Percentiles rank a stretch among this genome's conserved stretches.
Conservation (phyloP, 2,329 filamentous ascomycete genomes). For the Aspergillus ochraceoroseus region DNA sequence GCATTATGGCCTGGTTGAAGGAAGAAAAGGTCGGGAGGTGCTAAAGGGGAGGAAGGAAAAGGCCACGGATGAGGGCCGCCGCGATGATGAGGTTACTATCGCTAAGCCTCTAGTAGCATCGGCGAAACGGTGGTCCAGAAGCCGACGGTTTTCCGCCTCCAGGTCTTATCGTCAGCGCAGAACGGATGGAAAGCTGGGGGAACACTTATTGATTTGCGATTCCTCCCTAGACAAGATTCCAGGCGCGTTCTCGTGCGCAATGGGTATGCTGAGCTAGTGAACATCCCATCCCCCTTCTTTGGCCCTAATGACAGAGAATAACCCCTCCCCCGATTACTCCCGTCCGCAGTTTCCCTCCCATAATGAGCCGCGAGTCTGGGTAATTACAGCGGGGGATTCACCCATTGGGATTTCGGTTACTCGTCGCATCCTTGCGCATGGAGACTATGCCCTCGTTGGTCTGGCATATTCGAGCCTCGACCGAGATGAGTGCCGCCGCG, state of each 20-base stretch:
- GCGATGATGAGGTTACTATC: constrained; percentile 3
- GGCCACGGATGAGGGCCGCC: constrained; percentile 17
- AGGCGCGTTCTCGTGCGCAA: too few species aligned
- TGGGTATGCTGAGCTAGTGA: constrained; percentile 27
- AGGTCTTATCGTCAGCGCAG: background rate
- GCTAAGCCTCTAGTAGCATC: background rate
- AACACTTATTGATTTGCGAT: too few species aligned
- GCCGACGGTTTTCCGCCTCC: constrained; percentile 9
- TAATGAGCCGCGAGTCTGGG: constrained; percentile 77
- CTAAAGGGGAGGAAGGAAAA: constrained; percentile 15
- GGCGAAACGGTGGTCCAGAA: constrained; percentile 10
- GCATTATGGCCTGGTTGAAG: constrained; percentile 30
- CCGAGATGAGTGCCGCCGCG: constrained; percentile 64
- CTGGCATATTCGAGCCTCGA: constrained; percentile 74
- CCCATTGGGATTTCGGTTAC: constrained; percentile 79
- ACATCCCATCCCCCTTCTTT: too few species aligned
- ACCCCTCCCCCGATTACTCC: constrained; percentile 30
- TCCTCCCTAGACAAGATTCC: too few species aligned
- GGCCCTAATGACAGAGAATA: constrained; percentile 37
- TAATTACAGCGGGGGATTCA: constrained; percentile 80
- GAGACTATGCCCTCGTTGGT: constrained; percentile 83
- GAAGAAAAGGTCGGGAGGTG: constrained; percentile 14
- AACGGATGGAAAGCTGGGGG: too few species aligned
- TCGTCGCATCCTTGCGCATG: constrained; percentile 76
- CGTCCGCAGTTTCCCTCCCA: constrained; percentile 54